Evolutionary conservation across 2,329 filamentous ascomycete species (phyloP).

Genomic region (Aspergillus latus): DNA sequence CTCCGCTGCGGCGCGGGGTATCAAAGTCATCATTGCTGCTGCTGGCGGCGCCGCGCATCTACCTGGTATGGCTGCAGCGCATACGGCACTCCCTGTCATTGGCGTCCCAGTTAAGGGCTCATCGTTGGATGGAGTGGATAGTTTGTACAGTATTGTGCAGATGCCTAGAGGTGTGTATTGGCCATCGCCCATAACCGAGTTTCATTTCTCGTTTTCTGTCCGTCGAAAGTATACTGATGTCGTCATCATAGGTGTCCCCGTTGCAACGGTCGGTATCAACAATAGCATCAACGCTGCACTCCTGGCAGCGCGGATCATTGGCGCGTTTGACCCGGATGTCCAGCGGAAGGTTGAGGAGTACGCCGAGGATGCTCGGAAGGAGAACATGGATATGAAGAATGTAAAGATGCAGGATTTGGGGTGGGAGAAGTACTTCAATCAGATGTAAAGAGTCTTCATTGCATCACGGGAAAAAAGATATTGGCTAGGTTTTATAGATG

Average conservation of each 20-base stretch:
- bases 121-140: slow-evolving; percentile 69
- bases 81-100: slow-evolving; percentile 72
- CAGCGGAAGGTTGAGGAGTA: slow-evolving; percentile 46
- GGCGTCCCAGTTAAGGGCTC: slow-evolving; percentile 76
- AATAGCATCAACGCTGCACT: slow-evolving; percentile 76
- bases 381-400: slow-evolving; percentile 46
- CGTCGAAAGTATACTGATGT: slow-evolving; percentile 11
- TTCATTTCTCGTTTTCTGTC: not conserved
- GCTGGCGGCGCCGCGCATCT: slow-evolving; percentile 73
- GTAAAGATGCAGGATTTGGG: slow-evolving; percentile 45
- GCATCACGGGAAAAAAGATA: slow-evolving; percentile 3
- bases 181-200: too few species aligned
- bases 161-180: slow-evolving; percentile 62
- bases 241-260: slow-evolving; percentile 60
- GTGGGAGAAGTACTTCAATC: slow-evolving; percentile 47
- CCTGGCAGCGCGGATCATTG: slow-evolving; percentile 68
- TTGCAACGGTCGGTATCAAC: slow-evolving; percentile 75
- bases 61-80: slow-evolving; percentile 72
- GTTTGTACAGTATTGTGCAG: slow-evolving; percentile 70
- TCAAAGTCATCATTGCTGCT: slow-evolving; percentile 73
- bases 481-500: not conserved
- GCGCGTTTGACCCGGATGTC: slow-evolving; percentile 47
- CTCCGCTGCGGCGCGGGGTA: slow-evolving; percentile 62
- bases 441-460: slow-evolving; percentile 34
- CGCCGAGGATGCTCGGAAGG: slow-evolving; percentile 41